Evolutionary conservation across 1,284 basidiomycete species (phyloP), one percentile per base, ranked within the genome.

Genomic region (Wolfiporia cocos): DNA sequence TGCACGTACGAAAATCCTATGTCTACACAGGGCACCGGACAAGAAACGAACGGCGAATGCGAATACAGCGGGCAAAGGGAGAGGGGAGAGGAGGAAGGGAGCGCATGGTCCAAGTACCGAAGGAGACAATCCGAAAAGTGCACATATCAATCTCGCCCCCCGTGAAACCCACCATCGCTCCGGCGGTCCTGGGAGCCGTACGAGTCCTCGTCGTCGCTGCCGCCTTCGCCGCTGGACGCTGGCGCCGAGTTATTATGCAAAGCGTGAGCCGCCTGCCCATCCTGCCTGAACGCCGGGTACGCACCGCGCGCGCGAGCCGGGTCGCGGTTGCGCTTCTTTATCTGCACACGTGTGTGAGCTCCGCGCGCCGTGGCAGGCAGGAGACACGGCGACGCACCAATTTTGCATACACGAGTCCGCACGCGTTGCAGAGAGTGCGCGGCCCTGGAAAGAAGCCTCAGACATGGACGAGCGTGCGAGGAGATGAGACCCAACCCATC

Each of bases 381-480:
- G 14, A 21, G 19, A 24, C 5, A 28, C 14, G 10, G 3, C 17
- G 17, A 56, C 77, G 50, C 55, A 84, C 81, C 56, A 85, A 65
- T 62, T 86, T 86, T 22, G 81, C 82, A 56, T 83, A 86, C n/a
- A 86, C 83, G 30, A 86, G 68, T 10, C 83, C 83, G 61, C 83
- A 86, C 4, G 83, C 83, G 56, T 86, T 86, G 59, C 83, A 86
- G 34, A 86, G 62, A 31, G 82, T 86, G 49, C 82, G 69, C 6
- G 83, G 83, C 38, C 82, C 81, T 83, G 49, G 44, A 41, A n/a
- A n/a, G n/a, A n/a, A n/a, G n/a, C n/a, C n/a, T n/a, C n/a, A n/a
- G n/a, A n/a, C n/a, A n/a, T n/a, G n/a, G n/a, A n/a, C n/a, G n/a
- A n/a, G n/a, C n/a, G n/a, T n/a, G n/a, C n/a, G n/a, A n/a, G n/a